Conservation (phyloP, 1,139 yeast species). For the Saccharomyces hybrid region DNA sequence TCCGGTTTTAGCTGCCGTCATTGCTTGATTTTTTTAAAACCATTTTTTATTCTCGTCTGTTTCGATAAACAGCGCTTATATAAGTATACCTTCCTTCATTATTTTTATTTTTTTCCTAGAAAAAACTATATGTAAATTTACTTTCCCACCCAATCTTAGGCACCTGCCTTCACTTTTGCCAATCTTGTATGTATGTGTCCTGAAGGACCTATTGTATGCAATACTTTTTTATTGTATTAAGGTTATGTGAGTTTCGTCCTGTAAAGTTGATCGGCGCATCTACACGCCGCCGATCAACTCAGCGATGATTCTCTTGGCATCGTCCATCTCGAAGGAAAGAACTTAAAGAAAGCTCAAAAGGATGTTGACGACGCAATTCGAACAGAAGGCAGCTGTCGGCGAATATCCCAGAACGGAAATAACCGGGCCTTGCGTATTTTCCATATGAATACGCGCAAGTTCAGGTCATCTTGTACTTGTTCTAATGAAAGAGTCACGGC, state of each 20-base stretch:
- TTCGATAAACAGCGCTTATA: neutral
- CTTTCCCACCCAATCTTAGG: neutral
- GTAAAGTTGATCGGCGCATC: neutral
- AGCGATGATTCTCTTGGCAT: neutral
- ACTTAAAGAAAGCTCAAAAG: neutral
- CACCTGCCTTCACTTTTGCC: neutral
- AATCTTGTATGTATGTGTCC: neutral
- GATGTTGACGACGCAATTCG: neutral
- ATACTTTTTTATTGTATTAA: neutral
- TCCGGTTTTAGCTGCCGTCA: conserved; percentile 46
- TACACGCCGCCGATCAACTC: neutral
- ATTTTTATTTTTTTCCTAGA: neutral
- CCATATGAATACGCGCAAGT: neutral
- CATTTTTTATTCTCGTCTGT: neutral
- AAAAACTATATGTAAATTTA: neutral
- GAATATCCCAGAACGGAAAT: neutral
- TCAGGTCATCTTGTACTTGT: neutral
- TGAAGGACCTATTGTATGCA: neutral
- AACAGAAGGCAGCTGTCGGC: too few relatives aligned
- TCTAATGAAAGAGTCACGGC: neutral
- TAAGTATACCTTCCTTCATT: neutral
- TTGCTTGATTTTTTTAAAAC: conserved; percentile 18
- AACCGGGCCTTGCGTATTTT: neutral
- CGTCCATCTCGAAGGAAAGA: neutral
- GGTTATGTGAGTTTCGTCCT: neutral